Evolutionary conservation across 2,329 filamentous ascomycete genomes (phyloP).

Genomic region (Emericellopsis atlantica): DNA sequence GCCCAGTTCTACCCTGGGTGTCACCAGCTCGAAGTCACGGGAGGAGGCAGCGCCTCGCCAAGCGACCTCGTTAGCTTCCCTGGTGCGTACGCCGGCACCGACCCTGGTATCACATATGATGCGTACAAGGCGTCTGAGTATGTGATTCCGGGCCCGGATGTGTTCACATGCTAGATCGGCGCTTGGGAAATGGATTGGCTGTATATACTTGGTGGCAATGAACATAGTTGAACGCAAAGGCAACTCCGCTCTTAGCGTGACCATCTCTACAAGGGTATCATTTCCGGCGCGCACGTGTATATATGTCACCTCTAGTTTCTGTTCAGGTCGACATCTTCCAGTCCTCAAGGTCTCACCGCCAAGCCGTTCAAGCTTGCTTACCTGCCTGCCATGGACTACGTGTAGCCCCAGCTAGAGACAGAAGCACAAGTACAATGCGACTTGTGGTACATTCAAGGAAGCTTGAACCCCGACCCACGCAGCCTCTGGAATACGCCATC

Average conservation of each 20-base stretch:
- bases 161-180: conserved; percentile 29
- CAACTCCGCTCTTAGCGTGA: too few species aligned
- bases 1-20: conserved; percentile 46
- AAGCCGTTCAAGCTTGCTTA: too few species aligned
- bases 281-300: too few species aligned
- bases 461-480: background rate
- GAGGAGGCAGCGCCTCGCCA: conserved; percentile 29
- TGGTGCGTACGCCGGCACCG: conserved; percentile 35
- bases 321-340: too few species aligned
- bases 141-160: conserved; percentile 30
- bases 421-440: too few species aligned
- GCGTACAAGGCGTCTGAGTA: conserved; percentile 32
- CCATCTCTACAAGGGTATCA: too few species aligned
- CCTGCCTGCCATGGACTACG: too few species aligned
- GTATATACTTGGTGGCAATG: too few species aligned
- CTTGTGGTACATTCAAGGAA: background rate
- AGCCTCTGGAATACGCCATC: conserved; percentile 21
- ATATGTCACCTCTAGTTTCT: too few species aligned
- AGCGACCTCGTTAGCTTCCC: conserved; percentile 34
- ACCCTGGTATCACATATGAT: conserved; percentile 39
- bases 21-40: conserved; percentile 42
- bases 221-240: too few species aligned
- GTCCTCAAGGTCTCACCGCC: too few species aligned
- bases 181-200: background rate
- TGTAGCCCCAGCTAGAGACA: too few species aligned